Base-by-base conservation (phyloP, 1,284 basidiomycete genomes). In the Heterobasidion parviporum region DNA sequence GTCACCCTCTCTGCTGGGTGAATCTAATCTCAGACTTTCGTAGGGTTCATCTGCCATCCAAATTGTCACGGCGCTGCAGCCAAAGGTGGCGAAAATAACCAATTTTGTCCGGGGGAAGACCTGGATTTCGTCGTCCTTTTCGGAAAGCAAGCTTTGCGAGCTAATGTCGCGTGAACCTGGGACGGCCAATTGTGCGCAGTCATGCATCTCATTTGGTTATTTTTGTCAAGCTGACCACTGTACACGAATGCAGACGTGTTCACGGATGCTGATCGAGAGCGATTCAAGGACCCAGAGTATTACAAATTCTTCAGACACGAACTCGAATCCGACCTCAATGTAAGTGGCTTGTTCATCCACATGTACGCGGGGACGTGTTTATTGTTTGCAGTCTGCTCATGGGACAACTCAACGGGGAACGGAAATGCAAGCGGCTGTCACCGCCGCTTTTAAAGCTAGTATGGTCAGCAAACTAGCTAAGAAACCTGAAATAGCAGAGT, bases 1-100 rank as follows among this genome's bases (percentile, higher is more conserved):
- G 32, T 44, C 32, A 18, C 10, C n/a, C 9, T 9, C 7, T 20
- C 3, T 4, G 15, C 34, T 33, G 20, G 14, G 6, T 33, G 36
- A 44, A 3, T 41, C 0, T 15, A 12, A n/a, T 20, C 15, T 14
- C 8, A 32, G 9, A 18, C 15, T 41, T 8, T 6, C 55, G 8
- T 54, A 83, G 82, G 83, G 84, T 1, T 83, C 82, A 1, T 81
- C 81, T n/a, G 81, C 79, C 1, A 75, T 86, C 26, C 85, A 87
- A 62, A 76, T 85, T 12, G 78, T 85, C 0, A 74, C 83, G 0
- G 74, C 81, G 1, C 66, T 86, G 9, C 82, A 83, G 60, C 74
- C 78, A 1, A 73, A 72, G 56, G 82, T 83, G 6, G 66, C 68
- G 52, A 72, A 75, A 56, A 57, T 87, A 32, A 68, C 71, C 44